phyloP scores from a whole-genome alignment of 2,329 filamentous ascomycete species.

The Endoconidiophora laricicola region DNA sequence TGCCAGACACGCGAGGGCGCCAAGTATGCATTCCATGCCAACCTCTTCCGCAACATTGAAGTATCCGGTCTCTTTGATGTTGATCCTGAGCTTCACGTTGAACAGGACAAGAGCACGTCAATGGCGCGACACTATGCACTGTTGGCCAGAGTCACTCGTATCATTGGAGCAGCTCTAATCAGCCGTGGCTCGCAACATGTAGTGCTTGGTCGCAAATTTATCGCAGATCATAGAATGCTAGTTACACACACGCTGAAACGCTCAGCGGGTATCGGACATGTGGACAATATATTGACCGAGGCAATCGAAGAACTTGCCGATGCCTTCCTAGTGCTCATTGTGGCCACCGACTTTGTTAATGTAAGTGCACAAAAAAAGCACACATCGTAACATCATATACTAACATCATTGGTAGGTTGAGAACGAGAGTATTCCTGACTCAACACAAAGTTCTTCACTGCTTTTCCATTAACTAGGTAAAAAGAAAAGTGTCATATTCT shows the following conservation, averaged over 20 bases:
- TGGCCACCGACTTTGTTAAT: conserved; percentile 71
- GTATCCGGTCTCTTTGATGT: conserved; percentile 73
- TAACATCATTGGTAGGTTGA: conserved; percentile 22
- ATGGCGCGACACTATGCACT: conserved; percentile 72
- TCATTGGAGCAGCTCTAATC: conserved; percentile 68
- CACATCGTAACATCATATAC: too few relatives aligned
- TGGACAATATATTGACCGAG: conserved; percentile 32
- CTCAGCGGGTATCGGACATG: conserved; percentile 55
- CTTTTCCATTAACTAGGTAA: conserved; percentile 1
- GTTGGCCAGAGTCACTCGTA: conserved; percentile 61
- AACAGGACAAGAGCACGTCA: conserved; percentile 51
- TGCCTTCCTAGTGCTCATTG: conserved; percentile 67
- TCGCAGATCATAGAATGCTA: conserved; percentile 65
- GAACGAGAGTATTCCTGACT: conserved; percentile 22
- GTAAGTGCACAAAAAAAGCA: conserved; percentile 31
- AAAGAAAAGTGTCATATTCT: background rate
- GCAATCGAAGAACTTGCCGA: conserved; percentile 65
- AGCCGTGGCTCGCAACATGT: conserved; percentile 71
- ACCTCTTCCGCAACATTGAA: conserved; percentile 66
- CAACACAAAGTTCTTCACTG: conserved; percentile 16
- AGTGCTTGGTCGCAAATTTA: conserved; percentile 60
- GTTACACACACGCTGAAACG: conserved; percentile 85
- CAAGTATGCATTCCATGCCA: conserved; percentile 71
- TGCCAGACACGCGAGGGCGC: conserved; percentile 75
- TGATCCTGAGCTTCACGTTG: conserved; percentile 75